Conservation (phyloP, 179 eudicot species). For the Carnegiea gigantea region DNA sequence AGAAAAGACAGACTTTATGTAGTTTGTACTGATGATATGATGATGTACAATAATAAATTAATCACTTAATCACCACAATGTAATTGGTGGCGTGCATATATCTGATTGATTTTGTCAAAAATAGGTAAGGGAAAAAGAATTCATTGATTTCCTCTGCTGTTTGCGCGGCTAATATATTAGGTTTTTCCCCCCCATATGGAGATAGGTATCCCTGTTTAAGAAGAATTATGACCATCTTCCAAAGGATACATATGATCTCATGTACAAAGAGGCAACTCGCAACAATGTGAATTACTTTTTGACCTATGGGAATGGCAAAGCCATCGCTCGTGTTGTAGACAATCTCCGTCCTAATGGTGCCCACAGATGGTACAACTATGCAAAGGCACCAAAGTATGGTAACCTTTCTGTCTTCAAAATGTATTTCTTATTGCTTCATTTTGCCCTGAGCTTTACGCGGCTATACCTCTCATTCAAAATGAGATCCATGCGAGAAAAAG, state of each 20-base stretch:
- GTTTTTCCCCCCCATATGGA: neutral
- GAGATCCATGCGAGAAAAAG: too few relatives aligned
- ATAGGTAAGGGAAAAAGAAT: too few relatives aligned
- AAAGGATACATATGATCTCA: conserved; percentile 72
- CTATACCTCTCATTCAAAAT: too few relatives aligned
- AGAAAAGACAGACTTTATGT: too few relatives aligned
- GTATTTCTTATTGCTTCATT: neutral
- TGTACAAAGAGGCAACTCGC: conserved; percentile 82
- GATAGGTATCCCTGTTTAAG: conserved; percentile 80
- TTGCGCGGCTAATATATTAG: neutral
- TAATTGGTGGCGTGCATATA: too few relatives aligned
- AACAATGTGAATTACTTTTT: conserved; percentile 86
- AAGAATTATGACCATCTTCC: conserved; percentile 84
- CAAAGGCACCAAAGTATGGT: conserved; percentile 74
- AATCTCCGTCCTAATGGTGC: conserved; percentile 95
- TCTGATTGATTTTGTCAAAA: too few relatives aligned
- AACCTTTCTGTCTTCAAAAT: neutral
- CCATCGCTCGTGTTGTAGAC: conserved; percentile 73
- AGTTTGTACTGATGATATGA: too few relatives aligned
- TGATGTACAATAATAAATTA: too few relatives aligned
- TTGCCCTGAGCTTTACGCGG: neutral
- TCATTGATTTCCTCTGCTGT: neutral
- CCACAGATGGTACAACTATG: conserved; percentile 92
- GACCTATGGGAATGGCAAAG: conserved; percentile 91
- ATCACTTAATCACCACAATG: too few relatives aligned